Conservation (phyloP, 345 rosid genomes). For the Clarkia xantiana region DNA sequence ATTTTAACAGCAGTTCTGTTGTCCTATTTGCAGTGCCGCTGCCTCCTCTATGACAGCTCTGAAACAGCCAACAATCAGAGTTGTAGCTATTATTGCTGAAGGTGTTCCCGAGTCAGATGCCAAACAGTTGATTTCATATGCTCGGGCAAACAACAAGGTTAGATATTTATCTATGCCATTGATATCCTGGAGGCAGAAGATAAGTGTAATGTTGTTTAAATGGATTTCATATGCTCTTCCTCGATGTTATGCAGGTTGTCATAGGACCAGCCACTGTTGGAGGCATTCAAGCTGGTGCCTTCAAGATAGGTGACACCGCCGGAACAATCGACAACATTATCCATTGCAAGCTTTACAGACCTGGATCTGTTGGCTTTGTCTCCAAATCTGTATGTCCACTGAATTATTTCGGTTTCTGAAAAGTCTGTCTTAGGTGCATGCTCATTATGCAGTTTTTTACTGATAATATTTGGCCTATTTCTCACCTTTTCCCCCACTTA, state of each 20-base stretch:
- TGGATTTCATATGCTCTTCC: constrained; percentile 2
- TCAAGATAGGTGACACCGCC: constrained; percentile 97
- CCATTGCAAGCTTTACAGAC: constrained; percentile 84
- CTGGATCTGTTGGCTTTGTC: constrained; percentile 97
- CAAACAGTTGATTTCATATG: constrained; percentile 79
- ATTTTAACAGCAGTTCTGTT: constrained; percentile 3
- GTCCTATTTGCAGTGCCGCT: constrained; percentile 60
- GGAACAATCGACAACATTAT: constrained; percentile 92
- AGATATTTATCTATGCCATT: constrained; percentile 2
- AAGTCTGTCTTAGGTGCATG: too few relatives aligned
- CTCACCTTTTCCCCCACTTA: too few relatives aligned
- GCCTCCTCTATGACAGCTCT: constrained; percentile 94
- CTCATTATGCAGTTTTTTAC: too few relatives aligned
- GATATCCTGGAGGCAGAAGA: neutral
- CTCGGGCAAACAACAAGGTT: constrained; percentile 93
- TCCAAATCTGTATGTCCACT: constrained; percentile 57
- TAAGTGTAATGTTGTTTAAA: neutral
- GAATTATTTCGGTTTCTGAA: too few relatives aligned
- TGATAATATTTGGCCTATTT: too few relatives aligned
- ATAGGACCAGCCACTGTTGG: constrained; percentile 99
- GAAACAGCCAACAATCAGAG: constrained; percentile 87
- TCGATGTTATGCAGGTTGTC: constrained; percentile 54
- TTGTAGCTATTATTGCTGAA: constrained; percentile 94
- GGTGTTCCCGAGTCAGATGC: constrained; percentile 97
- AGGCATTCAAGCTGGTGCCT: constrained; percentile 97